Evolutionary conservation across 106 monocot genomes (phyloP).

Genomic region (Triglochin maritima): DNA sequence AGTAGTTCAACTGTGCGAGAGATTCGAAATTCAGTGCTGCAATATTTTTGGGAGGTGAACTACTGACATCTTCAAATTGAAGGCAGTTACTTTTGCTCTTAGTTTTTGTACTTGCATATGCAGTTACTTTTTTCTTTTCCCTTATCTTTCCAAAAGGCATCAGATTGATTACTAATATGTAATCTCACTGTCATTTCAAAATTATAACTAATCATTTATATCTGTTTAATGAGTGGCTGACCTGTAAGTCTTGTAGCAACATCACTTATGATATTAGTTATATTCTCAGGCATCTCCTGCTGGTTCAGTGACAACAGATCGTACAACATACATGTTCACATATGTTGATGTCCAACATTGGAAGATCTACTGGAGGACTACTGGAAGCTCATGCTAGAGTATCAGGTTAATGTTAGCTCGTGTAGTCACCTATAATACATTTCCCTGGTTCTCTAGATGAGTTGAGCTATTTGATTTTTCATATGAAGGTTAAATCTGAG

Average conservation of each 20-base stretch:
- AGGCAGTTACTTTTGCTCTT: background rate
- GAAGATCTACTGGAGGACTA: conserved; percentile 84
- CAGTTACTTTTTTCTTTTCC: too few relatives aligned
- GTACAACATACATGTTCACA: conserved; percentile 92
- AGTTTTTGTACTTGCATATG: background rate
- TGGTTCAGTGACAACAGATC: conserved; percentile 77
- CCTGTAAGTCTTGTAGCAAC: too few relatives aligned
- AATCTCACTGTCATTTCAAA: too few relatives aligned
- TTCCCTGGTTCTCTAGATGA: background rate
- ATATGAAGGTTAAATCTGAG: background rate
- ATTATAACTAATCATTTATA: too few relatives aligned
- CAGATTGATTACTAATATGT: too few relatives aligned
- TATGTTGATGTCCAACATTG: conserved; percentile 65
- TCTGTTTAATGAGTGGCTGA: too few relatives aligned
- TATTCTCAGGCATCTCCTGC: conserved; percentile 78
- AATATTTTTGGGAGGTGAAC: conserved; percentile 95
- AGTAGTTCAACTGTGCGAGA: conserved; percentile 53
- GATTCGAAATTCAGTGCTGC: conserved; percentile 34
- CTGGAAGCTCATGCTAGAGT: conserved; percentile 76
- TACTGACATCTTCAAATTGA: background rate
- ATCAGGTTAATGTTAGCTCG: conserved; percentile 44
- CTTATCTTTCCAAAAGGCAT: too few relatives aligned
- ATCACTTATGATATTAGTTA: background rate
- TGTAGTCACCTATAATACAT: background rate
- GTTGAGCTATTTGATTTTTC: background rate